These are phyloP conservation scores for Lathyrus sativus DNA, from an alignment of 306 rosid genomes.

Conservation along the genomic window DNA sequence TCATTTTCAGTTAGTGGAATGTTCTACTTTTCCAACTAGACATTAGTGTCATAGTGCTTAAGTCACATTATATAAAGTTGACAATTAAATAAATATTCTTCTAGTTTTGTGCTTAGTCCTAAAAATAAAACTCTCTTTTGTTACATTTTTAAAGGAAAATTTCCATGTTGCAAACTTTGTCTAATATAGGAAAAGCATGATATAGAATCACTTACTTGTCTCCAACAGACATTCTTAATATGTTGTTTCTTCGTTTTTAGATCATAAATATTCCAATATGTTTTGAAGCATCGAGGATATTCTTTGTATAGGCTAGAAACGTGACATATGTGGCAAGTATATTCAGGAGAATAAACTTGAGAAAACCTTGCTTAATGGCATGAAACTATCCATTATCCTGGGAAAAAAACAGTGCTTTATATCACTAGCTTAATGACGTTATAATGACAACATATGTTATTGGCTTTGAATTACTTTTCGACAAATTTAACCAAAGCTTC, in stretches of 20 bases:
- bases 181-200: background rate
- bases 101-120: conserved; percentile 32
- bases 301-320: conserved; percentile 39
- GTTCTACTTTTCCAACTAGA: conserved; percentile 40
- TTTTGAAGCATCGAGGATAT: conserved; percentile 42
- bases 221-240: conserved; percentile 38
- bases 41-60: conserved; percentile 36
- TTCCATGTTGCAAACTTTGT: conserved; percentile 13
- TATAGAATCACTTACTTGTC: conserved; percentile 23
- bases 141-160: no score
- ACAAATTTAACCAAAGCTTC: background rate
- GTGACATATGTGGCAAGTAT: conserved; percentile 33
- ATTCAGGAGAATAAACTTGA: conserved; percentile 47
- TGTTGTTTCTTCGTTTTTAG: conserved; percentile 27
- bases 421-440: conserved; percentile 23
- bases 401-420: conserved; percentile 28
- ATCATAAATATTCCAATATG: conserved; percentile 36
- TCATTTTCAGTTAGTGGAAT: conserved; percentile 54
- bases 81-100: conserved; percentile 11
- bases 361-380: conserved; percentile 37
- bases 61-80: conserved; percentile 22
- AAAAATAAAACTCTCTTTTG: conserved; percentile 1
- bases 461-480: conserved; percentile 24
- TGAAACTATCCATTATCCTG: conserved; percentile 18
- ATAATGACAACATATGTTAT: conserved; percentile 17